phyloP scores from a whole-genome alignment of 345 rosid species.

The Zanthoxylum bungeanum region DNA sequence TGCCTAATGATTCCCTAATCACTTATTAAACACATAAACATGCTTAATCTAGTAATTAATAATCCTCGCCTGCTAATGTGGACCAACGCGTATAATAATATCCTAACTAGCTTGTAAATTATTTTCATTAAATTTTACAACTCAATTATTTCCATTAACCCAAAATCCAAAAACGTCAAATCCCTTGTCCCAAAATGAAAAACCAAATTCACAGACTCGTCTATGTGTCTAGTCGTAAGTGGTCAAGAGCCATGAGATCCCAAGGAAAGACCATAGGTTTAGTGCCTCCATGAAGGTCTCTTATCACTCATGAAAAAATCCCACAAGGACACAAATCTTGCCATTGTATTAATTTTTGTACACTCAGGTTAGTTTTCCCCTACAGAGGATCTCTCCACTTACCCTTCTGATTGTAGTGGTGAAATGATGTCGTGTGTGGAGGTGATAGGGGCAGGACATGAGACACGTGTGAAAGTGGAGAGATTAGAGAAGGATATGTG shows the following conservation, averaged over 20 bases:
- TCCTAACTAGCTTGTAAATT: too few species aligned
- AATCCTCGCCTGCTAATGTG: too few species aligned
- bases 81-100: too few species aligned
- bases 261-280: constrained; percentile 66
- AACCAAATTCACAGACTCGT: too few species aligned
- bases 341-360: constrained; percentile 79
- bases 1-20: too few species aligned
- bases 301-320: constrained; percentile 69
- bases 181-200: too few species aligned
- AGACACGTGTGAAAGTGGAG: constrained; percentile 91
- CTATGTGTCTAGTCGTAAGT: too few species aligned
- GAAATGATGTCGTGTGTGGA: constrained; percentile 58
- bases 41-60: too few species aligned
- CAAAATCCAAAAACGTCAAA: too few species aligned
- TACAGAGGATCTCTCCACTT: constrained; percentile 76
- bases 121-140: too few species aligned
- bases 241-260: constrained; percentile 65
- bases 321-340: constrained; percentile 37
- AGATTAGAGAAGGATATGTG: constrained; percentile 83
- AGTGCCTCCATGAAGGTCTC: constrained; percentile 86
- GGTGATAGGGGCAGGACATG: constrained; percentile 60
- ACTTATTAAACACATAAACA: too few species aligned
- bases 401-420: constrained; percentile 62
- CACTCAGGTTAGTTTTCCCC: constrained; percentile 97
- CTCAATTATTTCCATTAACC: too few species aligned